A percentile compares a stretch with the other conserved stretches of the same genome.
phyloP scores from a whole-genome alignment of 176 grass and related monocot genomes.

The Carex myosuroides region DNA sequence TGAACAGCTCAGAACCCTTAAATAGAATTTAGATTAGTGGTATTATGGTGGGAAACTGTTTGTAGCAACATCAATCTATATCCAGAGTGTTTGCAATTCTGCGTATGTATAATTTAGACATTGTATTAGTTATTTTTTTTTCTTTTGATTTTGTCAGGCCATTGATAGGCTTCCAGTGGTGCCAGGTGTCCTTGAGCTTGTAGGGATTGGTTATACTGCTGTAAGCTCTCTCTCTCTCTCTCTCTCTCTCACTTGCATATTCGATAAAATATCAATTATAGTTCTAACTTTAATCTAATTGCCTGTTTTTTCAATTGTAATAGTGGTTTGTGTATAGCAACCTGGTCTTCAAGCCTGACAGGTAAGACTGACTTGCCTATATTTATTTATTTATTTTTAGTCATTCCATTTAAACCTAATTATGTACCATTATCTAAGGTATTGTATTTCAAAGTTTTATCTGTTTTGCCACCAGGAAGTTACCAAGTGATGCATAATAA shows the following conservation, averaged over 20 bases:
- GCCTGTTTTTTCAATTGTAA: constrained; percentile 25
- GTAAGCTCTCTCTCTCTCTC: constrained; percentile 32
- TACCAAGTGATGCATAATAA: not conserved
- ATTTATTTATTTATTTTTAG: not conserved
- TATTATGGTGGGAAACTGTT: not conserved
- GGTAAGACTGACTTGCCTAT: constrained; percentile 28
- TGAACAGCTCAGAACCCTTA: not conserved
- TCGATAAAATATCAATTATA: not conserved
- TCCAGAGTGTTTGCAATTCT: not conserved
- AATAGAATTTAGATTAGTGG: not conserved
- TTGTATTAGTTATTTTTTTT: not conserved
- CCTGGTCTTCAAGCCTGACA: constrained; percentile 83
- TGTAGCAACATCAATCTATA: not conserved
- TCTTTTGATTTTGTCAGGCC: constrained; percentile 25
- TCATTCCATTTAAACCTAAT: not conserved
- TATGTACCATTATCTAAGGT: not conserved
- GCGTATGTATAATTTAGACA: not conserved
- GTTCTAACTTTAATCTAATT: not conserved
- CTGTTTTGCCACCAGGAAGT: not conserved
- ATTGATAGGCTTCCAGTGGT: constrained; percentile 84
- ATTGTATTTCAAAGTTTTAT: not conserved
- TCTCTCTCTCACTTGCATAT: constrained; percentile 14
- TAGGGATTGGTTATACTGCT: constrained; percentile 82
- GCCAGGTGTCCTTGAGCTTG: constrained; percentile 73
- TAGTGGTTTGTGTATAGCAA: constrained; percentile 97